These are phyloP conservation scores for Rhododendron kiyosumense DNA, from an alignment of 148 eudicot species.

Conservation along the genomic window DNA sequence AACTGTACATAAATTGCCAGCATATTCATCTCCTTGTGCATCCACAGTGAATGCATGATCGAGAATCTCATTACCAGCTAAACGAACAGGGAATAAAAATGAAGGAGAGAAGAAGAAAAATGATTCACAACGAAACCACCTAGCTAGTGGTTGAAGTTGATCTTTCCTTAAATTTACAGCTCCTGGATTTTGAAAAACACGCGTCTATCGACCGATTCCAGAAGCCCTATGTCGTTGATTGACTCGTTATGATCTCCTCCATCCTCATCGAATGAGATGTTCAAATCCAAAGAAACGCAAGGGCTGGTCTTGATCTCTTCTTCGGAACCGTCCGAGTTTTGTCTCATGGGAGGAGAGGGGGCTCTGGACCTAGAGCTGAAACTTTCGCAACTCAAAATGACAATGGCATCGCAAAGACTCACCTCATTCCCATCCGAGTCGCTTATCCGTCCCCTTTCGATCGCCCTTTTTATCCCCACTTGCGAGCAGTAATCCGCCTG, in stretches of 20 bases:
- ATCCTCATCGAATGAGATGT: constrained; percentile 48
- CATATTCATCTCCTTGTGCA: background rate
- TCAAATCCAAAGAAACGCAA: constrained; percentile 65
- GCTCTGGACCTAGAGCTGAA: constrained; percentile 61
- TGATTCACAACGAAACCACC: background rate
- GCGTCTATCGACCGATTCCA: constrained; percentile 55
- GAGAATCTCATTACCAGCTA: background rate
- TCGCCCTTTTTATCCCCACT: constrained; percentile 66
- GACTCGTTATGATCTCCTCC: constrained; percentile 16
- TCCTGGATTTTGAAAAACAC: constrained; percentile 44
- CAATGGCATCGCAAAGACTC: constrained; percentile 54
- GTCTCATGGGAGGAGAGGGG: constrained; percentile 47
- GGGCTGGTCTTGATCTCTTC: constrained; percentile 24
- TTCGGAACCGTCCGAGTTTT: constrained; percentile 23
- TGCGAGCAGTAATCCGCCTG: constrained; percentile 62
- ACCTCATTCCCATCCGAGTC: constrained; percentile 53
- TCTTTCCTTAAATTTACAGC: constrained; percentile 6
- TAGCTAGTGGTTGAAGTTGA: background rate
- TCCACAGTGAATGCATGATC: background rate
- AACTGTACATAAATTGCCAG: background rate
- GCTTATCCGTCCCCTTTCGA: constrained; percentile 51
- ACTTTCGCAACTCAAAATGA: constrained; percentile 64
- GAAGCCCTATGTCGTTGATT: constrained; percentile 54
- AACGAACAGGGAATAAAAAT: background rate
- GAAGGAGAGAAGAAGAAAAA: background rate